These are phyloP conservation scores for Erythrobasidium hasegawianum DNA, from an alignment of 1,284 basidiomycete species.

Conservation along the genomic window DNA sequence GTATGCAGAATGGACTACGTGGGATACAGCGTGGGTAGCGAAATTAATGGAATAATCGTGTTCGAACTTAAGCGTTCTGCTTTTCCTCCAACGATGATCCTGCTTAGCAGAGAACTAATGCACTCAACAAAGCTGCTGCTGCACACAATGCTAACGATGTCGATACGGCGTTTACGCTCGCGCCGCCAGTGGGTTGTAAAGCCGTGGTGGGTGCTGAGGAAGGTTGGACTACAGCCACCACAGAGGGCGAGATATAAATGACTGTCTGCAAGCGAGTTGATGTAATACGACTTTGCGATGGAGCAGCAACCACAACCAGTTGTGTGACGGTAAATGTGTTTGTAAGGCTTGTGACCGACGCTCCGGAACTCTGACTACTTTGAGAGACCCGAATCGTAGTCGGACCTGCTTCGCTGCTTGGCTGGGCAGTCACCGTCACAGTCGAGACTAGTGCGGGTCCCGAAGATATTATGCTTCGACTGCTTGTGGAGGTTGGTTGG, in stretches of 20 bases:
- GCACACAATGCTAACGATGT: no score
- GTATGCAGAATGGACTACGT: no score
- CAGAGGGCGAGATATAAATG: constrained; percentile 17
- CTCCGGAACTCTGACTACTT: neutral
- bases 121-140: no score
- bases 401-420: neutral
- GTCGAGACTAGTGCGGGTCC: constrained; percentile 1
- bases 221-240: constrained; percentile 15
- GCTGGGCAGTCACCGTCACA: constrained; percentile 8
- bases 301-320: constrained; percentile 15
- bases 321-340: constrained; percentile 21
- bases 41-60: no score
- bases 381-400: constrained; percentile 21
- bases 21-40: no score
- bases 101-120: no score
- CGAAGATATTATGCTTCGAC: neutral
- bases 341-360: constrained; percentile 1
- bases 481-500: neutral
- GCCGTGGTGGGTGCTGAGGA: neutral
- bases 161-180: no score
- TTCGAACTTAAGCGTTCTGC: no score
- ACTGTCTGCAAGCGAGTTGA: constrained; percentile 26
- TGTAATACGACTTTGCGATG: constrained; percentile 8
- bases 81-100: no score
- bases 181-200: neutral